A percentile compares a stretch with the other conserved stretches of the same genome.
Evolutionary conservation across 345 rosid species (phyloP).

Genomic region (Eucalyptus viminalis): DNA sequence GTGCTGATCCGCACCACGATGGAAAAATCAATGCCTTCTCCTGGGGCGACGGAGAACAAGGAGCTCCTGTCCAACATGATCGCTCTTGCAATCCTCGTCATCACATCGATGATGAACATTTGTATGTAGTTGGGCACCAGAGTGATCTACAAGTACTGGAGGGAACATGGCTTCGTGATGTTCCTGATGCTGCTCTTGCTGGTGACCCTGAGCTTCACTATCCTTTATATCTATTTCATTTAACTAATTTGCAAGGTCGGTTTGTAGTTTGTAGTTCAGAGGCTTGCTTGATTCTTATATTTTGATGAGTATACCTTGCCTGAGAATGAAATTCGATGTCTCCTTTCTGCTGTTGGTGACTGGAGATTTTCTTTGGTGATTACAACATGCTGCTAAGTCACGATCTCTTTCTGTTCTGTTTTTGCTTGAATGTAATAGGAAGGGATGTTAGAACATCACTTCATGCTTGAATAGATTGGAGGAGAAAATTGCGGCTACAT

Average conservation of each 20-base stretch:
- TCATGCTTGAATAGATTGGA: not conserved
- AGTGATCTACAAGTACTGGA: slow-evolving; percentile 42
- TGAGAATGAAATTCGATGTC: not conserved
- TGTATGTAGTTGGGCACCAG: slow-evolving; percentile 72
- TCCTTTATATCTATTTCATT: not conserved
- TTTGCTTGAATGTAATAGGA: no score
- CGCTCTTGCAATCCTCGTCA: slow-evolving; percentile 63
- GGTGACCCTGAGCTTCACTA: not conserved
- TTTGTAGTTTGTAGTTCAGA: slow-evolving; percentile 40
- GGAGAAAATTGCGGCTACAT: not conserved
- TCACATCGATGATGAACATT: slow-evolving; percentile 55
- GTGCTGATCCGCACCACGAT: slow-evolving; percentile 57
- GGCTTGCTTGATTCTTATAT: not conserved
- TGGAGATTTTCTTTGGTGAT: not conserved
- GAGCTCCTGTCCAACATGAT: slow-evolving; percentile 47
- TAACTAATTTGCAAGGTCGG: not conserved
- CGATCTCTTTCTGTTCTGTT: no score
- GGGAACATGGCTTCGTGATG: slow-evolving; percentile 46
- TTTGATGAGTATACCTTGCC: not conserved
- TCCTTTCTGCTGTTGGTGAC: not conserved
- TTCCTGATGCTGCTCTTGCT: slow-evolving; percentile 51
- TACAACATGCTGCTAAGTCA: not conserved
- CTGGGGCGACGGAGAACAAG: slow-evolving; percentile 47
- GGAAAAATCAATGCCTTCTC: slow-evolving; percentile 82
- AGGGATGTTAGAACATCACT: not conserved